These are phyloP conservation scores for Daldinia eschscholtzii DNA, from an alignment of 2,329 filamentous ascomycete species.

Conservation along the genomic window DNA sequence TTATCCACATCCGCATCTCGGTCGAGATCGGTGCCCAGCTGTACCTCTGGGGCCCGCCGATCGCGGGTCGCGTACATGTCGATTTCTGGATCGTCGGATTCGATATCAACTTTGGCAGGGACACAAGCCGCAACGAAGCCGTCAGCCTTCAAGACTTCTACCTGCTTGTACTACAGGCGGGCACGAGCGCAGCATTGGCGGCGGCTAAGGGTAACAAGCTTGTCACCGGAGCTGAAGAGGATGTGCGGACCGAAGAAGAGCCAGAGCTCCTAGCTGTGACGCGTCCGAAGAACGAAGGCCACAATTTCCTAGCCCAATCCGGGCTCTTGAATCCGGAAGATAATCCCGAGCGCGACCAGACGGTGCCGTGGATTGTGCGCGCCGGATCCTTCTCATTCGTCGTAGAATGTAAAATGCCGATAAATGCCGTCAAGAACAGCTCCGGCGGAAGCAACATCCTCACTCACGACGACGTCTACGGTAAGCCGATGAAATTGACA, in stretches of 20 bases:
- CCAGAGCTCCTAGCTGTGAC: background rate
- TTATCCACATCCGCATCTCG: constrained; percentile 48
- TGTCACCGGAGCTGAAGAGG: background rate
- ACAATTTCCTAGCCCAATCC: constrained; percentile 38
- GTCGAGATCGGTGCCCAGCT: constrained; percentile 50
- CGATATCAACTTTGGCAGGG: constrained; percentile 20
- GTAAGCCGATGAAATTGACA: background rate
- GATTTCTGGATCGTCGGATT: constrained; percentile 50
- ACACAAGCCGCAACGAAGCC: background rate
- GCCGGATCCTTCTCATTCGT: constrained; percentile 44
- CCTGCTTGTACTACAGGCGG: constrained; percentile 6
- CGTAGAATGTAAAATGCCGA: constrained; percentile 42
- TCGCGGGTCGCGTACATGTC: constrained; percentile 51
- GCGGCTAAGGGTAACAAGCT: background rate
- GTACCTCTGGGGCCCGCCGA: constrained; percentile 49
- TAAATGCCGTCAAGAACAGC: constrained; percentile 21
- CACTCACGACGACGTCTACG: background rate
- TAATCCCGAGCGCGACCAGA: constrained; percentile 25
- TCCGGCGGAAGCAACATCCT: background rate
- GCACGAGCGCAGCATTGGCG: background rate
- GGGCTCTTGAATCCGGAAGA: constrained; percentile 31
- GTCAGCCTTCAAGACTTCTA: constrained; percentile 28
- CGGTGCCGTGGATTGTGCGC: constrained; percentile 40
- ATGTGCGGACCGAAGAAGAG: background rate
- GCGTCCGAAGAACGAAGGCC: constrained; percentile 23